These are phyloP conservation scores for Backusella liffmaniae DNA, from an alignment of 192 early-diverging fungal species.

Conservation along the genomic window DNA sequence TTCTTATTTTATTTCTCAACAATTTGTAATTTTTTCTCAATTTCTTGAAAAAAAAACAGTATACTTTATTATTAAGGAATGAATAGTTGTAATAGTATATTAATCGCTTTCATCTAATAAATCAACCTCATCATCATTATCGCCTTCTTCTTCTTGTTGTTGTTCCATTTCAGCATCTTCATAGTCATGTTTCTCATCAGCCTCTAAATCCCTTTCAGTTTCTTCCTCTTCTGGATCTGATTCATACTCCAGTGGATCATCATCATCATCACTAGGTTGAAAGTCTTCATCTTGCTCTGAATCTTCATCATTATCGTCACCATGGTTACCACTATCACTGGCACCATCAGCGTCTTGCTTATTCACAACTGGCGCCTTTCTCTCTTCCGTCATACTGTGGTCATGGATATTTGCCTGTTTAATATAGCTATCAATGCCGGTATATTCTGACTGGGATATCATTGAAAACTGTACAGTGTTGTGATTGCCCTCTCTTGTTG, in stretches of 20 bases:
- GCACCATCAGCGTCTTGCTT: background rate
- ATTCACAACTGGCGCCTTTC: constrained; percentile 20
- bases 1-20: no score
- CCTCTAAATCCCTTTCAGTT: background rate
- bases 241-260: constrained; percentile 4
- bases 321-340: background rate
- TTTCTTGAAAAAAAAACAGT: background rate
- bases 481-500: background rate
- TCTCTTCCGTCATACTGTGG: constrained; percentile 26
- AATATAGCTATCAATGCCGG: constrained; percentile 36
- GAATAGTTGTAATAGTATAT: background rate
- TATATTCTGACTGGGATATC: constrained; percentile 45
- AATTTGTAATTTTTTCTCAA: background rate
- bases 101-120: background rate
- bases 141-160: background rate
- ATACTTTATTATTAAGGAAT: background rate
- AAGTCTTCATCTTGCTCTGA: constrained; percentile 27
- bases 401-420: constrained; percentile 32
- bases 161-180: background rate
- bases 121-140: background rate
- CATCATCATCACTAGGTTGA: constrained; percentile 4
- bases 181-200: background rate
- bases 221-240: constrained; percentile 31
- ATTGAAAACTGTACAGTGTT: constrained; percentile 33
- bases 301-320: background rate